Conservation (phyloP, 768 basidiomycete genomes). For the Mrakia hoshinonis region DNA sequence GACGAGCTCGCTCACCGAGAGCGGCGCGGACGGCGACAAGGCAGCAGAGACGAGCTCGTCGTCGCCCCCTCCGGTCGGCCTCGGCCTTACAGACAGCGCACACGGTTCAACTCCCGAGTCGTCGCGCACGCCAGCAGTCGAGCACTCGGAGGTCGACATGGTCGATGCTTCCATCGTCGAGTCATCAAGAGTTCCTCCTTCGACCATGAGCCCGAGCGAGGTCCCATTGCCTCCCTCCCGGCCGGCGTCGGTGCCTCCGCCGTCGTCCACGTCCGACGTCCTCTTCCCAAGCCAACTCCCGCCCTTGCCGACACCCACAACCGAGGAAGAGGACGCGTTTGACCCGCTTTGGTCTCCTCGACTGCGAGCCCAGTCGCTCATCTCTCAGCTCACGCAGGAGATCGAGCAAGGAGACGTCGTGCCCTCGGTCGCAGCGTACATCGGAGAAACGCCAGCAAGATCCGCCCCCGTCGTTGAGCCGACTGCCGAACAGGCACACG, state of each 20-base stretch:
- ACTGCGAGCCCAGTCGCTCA: background rate
- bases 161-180: background rate
- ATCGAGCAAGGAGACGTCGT: background rate
- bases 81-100: too few relatives aligned
- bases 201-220: background rate
- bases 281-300: background rate
- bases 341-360: constrained; percentile 18
- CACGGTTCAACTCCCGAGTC: too few relatives aligned
- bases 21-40: too few relatives aligned
- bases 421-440: background rate
- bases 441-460: background rate
- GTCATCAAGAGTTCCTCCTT: background rate
- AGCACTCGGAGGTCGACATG: too few relatives aligned
- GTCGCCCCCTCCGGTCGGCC: too few relatives aligned
- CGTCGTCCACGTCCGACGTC: background rate
- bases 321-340: background rate
- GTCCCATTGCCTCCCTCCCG: background rate
- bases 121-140: too few relatives aligned
- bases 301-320: too few relatives aligned
- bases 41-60: too few relatives aligned
- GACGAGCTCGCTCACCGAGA: too few relatives aligned
- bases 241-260: background rate
- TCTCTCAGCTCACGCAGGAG: constrained; percentile 10
- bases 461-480: background rate
- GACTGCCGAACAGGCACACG: too few relatives aligned